These are phyloP conservation scores for Penicillium sclerotigenum DNA, from an alignment of 2,329 filamentous ascomycete species.

Conservation along the genomic window DNA sequence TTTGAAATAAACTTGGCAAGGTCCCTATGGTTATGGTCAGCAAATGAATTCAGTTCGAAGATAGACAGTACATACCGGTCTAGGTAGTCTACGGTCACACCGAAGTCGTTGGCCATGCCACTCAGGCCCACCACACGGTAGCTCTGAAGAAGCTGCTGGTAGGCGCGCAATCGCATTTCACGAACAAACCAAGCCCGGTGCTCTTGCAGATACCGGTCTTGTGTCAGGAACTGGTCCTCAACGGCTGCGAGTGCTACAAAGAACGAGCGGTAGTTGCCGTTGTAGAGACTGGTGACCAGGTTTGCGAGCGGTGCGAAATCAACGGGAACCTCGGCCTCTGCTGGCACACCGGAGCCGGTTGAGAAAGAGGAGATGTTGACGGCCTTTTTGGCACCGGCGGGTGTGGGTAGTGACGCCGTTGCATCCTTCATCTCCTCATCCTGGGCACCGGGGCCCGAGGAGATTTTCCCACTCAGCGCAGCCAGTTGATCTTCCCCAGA, in stretches of 20 bases:
- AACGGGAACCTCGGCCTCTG: conserved; percentile 74
- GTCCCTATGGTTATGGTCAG: conserved; percentile 57
- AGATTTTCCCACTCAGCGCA: conserved; percentile 74
- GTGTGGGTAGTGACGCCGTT: conserved; percentile 51
- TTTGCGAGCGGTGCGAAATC: conserved; percentile 87
- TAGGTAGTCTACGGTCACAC: conserved; percentile 92
- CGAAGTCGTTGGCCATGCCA: conserved; percentile 97
- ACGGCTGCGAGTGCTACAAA: conserved; percentile 86
- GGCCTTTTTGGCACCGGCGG: conserved; percentile 59
- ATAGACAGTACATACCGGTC: conserved; percentile 65
- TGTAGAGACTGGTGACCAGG: conserved; percentile 88
- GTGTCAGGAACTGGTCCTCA: conserved; percentile 88
- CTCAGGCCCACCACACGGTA: conserved; percentile 95
- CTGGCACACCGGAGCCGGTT: conserved; percentile 59
- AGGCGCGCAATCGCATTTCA: conserved; percentile 94
- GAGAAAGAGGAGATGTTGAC: conserved; percentile 88
- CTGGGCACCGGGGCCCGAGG: conserved; percentile 71
- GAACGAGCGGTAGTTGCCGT: conserved; percentile 89
- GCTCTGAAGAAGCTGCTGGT: conserved; percentile 94
- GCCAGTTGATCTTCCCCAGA: conserved; percentile 83
- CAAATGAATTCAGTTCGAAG: background rate
- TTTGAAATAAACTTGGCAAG: conserved; percentile 95
- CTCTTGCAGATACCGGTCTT: conserved; percentile 92
- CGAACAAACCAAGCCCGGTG: conserved; percentile 97
- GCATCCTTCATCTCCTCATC: conserved; percentile 73